Evolutionary conservation across 352 stramenopile species (phyloP).

Genomic region (Phytophthora meadii): DNA sequence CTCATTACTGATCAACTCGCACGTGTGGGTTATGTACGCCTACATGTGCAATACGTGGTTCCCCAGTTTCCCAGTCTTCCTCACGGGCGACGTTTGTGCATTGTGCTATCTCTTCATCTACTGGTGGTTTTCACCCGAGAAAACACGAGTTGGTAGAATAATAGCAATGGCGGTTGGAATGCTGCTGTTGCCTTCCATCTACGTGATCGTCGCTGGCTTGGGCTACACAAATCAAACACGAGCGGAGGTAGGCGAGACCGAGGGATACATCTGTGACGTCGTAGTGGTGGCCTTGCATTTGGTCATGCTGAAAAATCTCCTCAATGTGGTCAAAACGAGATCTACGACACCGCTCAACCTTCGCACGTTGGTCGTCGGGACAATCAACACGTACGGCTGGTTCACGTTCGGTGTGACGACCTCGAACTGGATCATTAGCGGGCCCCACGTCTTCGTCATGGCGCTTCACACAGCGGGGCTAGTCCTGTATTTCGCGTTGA

Average conservation of each 20-base stretch:
- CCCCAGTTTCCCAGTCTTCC: not conserved
- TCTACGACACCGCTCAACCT: not conserved
- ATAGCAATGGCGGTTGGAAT: not conserved
- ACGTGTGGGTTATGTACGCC: constrained; percentile 5
- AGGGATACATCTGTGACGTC: constrained; percentile 1
- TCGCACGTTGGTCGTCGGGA: not conserved
- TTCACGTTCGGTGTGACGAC: constrained; percentile 43
- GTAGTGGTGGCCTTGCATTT: not conserved
- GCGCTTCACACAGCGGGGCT: constrained; percentile 26
- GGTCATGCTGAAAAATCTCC: constrained; percentile 1
- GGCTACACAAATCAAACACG: constrained; percentile 4
- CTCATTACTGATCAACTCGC: constrained; percentile 1
- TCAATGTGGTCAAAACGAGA: not conserved
- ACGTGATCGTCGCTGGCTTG: not conserved
- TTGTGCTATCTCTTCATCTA: not conserved
- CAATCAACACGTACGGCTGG: constrained; percentile 55
- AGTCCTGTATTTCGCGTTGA: not conserved
- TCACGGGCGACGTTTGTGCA: not conserved
- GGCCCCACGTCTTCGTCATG: constrained; percentile 45
- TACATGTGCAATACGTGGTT: not conserved
- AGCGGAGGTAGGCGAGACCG: not conserved
- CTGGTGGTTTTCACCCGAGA: not conserved
- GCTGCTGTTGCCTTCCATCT: constrained; percentile 1
- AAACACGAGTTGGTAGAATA: not conserved
- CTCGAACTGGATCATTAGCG: constrained; percentile 54